Evolutionary conservation across 805 yeast species (phyloP).

Genomic region (Saturnispora dispora): DNA sequence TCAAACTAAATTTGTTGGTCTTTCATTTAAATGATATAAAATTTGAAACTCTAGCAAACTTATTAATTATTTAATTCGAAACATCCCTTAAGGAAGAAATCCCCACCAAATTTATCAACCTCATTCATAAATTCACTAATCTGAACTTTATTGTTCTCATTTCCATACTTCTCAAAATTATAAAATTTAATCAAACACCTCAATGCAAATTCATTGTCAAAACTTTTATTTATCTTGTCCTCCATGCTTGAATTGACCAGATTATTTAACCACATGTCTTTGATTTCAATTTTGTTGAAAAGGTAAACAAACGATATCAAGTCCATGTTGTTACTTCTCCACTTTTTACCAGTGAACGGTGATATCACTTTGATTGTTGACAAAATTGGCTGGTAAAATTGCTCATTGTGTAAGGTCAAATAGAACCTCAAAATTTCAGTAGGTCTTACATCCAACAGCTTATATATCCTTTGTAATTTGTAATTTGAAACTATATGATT

Average conservation of each 20-base stretch:
- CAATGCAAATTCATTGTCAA: constrained; percentile 78
- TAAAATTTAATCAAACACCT: constrained; percentile 73
- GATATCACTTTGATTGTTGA: constrained; percentile 69
- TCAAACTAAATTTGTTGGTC: constrained; percentile 22
- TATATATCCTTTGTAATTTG: constrained; percentile 66
- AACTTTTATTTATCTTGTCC: constrained; percentile 64
- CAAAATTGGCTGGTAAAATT: constrained; percentile 60
- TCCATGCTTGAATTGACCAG: constrained; percentile 66
- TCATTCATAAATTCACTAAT: constrained; percentile 12
- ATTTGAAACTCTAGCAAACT: constrained; percentile 38
- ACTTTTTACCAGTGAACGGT: constrained; percentile 87
- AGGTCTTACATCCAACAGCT: constrained; percentile 54
- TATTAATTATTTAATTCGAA: constrained; percentile 4
- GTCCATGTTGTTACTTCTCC: constrained; percentile 93
- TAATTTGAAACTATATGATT: constrained; percentile 48
- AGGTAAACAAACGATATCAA: constrained; percentile 79
- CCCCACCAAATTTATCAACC: constrained; percentile 19
- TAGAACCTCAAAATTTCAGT: constrained; percentile 51
- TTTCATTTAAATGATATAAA: constrained; percentile 2
- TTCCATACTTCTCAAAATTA: constrained; percentile 49
- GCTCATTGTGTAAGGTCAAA: constrained; percentile 50
- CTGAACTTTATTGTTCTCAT: constrained; percentile 50
- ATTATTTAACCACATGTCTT: constrained; percentile 89
- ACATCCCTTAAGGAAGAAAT: constrained; percentile 29
- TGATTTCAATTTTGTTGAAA: constrained; percentile 58